Evolutionary conservation across 164 flowering plant genomes (phyloP).

Genomic region (Litsea cubeba): DNA sequence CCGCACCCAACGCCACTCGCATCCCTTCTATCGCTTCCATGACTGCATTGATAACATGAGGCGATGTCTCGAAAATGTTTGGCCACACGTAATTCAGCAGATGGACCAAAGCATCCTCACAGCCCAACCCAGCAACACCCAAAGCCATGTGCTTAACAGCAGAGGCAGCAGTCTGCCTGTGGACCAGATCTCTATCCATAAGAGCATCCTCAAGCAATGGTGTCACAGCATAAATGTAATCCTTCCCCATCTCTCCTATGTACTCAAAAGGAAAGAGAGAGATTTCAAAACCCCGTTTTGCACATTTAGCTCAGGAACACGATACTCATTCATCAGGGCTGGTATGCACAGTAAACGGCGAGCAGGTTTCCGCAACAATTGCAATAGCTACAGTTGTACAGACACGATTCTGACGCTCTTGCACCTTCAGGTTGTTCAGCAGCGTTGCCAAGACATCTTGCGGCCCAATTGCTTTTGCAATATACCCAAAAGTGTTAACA

Average conservation of each 20-base stretch:
- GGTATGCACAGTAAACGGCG: constrained; percentile 95
- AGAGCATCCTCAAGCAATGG: constrained; percentile 96
- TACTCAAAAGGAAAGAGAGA: constrained; percentile 88
- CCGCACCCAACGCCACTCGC: constrained; percentile 96
- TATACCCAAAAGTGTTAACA: constrained; percentile 97
- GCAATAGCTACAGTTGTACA: constrained; percentile 99
- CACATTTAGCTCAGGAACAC: constrained; percentile 97
- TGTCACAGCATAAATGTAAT: constrained; percentile 96
- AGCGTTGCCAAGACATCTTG: constrained; percentile 96
- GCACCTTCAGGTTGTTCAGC: constrained; percentile 92
- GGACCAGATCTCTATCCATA: constrained; percentile 96
- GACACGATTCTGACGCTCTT: constrained; percentile 98
- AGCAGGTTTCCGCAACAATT: constrained; percentile 97
- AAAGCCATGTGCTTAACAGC: constrained; percentile 98
- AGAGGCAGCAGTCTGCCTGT: constrained; percentile 97
- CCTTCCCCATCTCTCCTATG: constrained; percentile 99
- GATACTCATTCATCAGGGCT: constrained; percentile 95
- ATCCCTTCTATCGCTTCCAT: constrained; percentile 99
- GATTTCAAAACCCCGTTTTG: constrained; percentile 97
- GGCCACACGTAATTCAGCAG: constrained; percentile 90
- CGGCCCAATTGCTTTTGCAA: constrained; percentile 98
- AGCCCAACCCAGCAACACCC: constrained; percentile 93
- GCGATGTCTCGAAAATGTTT: constrained; percentile 96
- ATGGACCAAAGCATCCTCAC: constrained; percentile 92
- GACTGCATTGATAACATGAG: constrained; percentile 96